A percentile compares a stretch with the other conserved stretches of the same genome.
Conservation (phyloP, 1,284 basidiomycete species). For the Sporisorium iseilematis-ciliati region DNA sequence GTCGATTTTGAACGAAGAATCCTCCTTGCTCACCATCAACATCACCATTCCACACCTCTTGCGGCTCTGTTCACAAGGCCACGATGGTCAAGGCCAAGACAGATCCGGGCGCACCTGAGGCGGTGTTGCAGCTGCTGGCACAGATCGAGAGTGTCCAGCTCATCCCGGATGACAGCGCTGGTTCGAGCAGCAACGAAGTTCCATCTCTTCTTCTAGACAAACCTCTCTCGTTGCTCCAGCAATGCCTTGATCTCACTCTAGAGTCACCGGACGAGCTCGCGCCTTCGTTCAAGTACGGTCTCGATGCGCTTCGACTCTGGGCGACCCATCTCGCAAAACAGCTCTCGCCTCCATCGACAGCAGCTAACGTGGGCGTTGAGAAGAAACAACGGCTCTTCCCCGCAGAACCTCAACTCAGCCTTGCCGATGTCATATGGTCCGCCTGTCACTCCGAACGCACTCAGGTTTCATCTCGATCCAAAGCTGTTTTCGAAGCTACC, state of each 20-base stretch:
- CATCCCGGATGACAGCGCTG: constrained; percentile 1
- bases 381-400: constrained; percentile 28
- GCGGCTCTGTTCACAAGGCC: background rate
- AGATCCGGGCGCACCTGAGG: constrained; percentile 39
- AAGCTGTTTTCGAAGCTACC: constrained; percentile 37
- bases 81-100: constrained; percentile 51
- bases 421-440: constrained; percentile 50
- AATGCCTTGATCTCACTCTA: constrained; percentile 35
- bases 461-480: constrained; percentile 39
- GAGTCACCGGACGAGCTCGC: constrained; percentile 41
- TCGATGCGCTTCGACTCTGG: constrained; percentile 49
- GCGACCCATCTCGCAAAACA: constrained; percentile 21
- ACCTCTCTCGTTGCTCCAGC: constrained; percentile 32
- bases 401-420: constrained; percentile 32
- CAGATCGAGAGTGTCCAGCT: constrained; percentile 33
- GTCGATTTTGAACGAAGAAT: background rate
- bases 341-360: constrained; percentile 12
- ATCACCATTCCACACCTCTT: background rate
- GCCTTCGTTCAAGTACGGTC: constrained; percentile 45
- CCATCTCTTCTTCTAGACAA: constrained; percentile 14
- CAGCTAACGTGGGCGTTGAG: constrained; percentile 4
- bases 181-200: constrained; percentile 23
- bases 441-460: constrained; percentile 45
- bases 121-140: constrained; percentile 38
- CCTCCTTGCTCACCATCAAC: constrained; percentile 2